phyloP scores from a whole-genome alignment of 2,329 filamentous ascomycete species.

The Lithohypha guttulata region DNA sequence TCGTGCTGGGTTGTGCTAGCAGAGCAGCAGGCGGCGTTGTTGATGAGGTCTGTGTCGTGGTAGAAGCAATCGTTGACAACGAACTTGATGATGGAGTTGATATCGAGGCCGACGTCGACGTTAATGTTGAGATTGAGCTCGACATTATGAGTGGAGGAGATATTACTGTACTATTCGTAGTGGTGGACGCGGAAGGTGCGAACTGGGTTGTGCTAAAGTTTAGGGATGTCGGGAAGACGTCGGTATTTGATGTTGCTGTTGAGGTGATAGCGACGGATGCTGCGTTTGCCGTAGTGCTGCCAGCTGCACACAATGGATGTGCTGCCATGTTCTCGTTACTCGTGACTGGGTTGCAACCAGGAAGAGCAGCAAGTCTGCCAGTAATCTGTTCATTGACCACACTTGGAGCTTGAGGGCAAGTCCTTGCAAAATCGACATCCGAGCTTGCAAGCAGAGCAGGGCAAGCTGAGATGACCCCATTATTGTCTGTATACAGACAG shows the following conservation, averaged over 20 bases:
- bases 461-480: slow-evolving; percentile 49
- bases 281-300: not conserved
- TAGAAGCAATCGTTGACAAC: no score
- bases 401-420: slow-evolving; percentile 37
- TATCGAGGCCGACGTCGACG: no score
- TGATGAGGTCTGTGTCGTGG: no score
- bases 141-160: no score
- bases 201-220: no score
- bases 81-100: no score
- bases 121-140: no score
- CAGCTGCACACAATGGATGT: not conserved
- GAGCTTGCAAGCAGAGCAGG: slow-evolving; percentile 43
- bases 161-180: no score
- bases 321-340: slow-evolving; percentile 2
- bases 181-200: no score
- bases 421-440: slow-evolving; percentile 41
- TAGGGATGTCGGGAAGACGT: no score
- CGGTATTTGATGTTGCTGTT: not conserved
- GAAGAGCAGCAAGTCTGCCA: slow-evolving; percentile 19
- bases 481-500: slow-evolving; percentile 48
- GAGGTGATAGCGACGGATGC: not conserved
- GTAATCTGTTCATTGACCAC: slow-evolving; percentile 26
- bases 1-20: no score
- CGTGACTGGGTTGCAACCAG: slow-evolving; percentile 23
- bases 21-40: no score